These are phyloP conservation scores for Suillus lakei DNA, from an alignment of 768 basidiomycete genomes.

Conservation along the genomic window DNA sequence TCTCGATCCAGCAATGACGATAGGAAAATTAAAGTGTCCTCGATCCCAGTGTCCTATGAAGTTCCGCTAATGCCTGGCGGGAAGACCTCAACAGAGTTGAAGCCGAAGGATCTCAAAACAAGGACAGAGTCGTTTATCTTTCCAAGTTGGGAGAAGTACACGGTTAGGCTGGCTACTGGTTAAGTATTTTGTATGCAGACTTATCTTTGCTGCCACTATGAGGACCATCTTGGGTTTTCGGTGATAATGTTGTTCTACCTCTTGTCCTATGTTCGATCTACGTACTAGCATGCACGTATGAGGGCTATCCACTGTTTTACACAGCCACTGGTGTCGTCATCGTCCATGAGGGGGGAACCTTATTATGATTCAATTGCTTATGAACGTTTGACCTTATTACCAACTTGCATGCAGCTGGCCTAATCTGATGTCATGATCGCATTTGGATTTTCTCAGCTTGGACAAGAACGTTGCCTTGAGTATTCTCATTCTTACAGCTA, in stretches of 20 bases:
- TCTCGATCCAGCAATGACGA: constrained; percentile 53
- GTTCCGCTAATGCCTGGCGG: constrained; percentile 28
- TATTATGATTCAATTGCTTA: too few relatives aligned
- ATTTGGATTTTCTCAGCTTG: too few relatives aligned
- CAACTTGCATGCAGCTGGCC: too few relatives aligned
- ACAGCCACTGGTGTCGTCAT: not conserved
- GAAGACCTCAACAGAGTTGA: constrained; percentile 26
- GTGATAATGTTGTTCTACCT: not conserved
- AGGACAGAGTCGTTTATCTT: constrained; percentile 53
- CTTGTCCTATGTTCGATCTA: not conserved
- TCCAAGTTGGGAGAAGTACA: constrained; percentile 72
- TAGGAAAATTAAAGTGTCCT: constrained; percentile 55
- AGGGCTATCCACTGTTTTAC: not conserved
- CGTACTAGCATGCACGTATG: not conserved
- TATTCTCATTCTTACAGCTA: too few relatives aligned
- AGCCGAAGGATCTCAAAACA: constrained; percentile 33
- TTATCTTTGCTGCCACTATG: not conserved
- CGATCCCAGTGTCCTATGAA: constrained; percentile 49
- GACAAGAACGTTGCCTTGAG: too few relatives aligned
- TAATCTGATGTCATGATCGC: too few relatives aligned
- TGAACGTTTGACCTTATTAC: too few relatives aligned
- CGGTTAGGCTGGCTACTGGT: constrained; percentile 46
- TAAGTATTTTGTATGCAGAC: constrained; percentile 12
- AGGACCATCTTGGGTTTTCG: not conserved
- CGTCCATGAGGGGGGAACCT: not conserved